These are phyloP conservation scores for Toxoplasma gondii DNA, from an alignment of 169 alveolate species.

Conservation along the genomic window DNA sequence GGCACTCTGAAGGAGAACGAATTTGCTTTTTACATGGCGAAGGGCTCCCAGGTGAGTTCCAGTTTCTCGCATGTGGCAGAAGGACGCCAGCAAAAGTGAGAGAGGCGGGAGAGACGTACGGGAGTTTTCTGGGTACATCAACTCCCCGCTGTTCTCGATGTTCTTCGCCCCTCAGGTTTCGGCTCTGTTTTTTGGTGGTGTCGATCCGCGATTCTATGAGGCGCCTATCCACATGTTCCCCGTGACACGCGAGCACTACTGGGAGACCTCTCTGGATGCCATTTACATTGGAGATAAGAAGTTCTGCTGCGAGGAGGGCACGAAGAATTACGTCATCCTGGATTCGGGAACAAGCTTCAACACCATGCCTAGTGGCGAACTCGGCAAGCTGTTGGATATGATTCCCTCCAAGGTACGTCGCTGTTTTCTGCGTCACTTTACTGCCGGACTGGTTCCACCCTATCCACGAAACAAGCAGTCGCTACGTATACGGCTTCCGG, in stretches of 20 bases:
- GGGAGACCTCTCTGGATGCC: constrained; percentile 88
- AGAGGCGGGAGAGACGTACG: neutral
- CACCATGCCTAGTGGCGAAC: constrained; percentile 84
- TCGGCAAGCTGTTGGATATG: constrained; percentile 70
- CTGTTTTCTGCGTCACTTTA: neutral
- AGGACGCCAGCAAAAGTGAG: neutral
- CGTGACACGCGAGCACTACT: constrained; percentile 86
- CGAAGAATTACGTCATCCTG: constrained; percentile 80
- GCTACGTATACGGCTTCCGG: neutral
- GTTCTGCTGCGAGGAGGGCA: constrained; percentile 82
- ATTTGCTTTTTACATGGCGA: constrained; percentile 85
- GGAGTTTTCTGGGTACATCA: too few relatives aligned
- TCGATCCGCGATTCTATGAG: constrained; percentile 80
- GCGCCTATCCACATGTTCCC: constrained; percentile 85
- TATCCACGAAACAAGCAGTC: neutral
- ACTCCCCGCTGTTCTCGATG: neutral
- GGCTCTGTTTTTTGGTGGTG: constrained; percentile 86
- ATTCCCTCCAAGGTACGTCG: constrained; percentile 67
- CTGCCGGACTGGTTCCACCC: neutral
- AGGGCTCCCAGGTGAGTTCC: constrained; percentile 66
- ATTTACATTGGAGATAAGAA: constrained; percentile 83
- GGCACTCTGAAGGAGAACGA: constrained; percentile 77
- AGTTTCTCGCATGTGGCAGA: neutral
- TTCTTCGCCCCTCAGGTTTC: constrained; percentile 73
- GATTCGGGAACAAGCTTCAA: constrained; percentile 90